phyloP scores from a whole-genome alignment of 176 grass and related monocot species.

The Raddia distichophylla region DNA sequence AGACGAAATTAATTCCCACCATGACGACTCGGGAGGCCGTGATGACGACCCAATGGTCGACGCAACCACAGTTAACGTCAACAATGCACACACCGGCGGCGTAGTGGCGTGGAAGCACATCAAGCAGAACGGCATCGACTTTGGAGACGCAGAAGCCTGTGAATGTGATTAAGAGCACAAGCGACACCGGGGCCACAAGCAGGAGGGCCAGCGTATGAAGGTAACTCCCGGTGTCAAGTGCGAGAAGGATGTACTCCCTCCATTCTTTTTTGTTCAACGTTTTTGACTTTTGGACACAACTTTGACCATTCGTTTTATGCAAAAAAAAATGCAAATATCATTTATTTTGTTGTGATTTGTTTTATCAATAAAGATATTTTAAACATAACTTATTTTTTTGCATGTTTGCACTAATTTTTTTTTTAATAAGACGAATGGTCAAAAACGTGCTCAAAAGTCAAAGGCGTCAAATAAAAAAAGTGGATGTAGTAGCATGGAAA shows the following conservation, averaged over 20 bases:
- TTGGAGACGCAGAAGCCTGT: slow-evolving; percentile 52
- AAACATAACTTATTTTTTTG: no score
- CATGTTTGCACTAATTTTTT: no score
- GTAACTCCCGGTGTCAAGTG: slow-evolving; percentile 69
- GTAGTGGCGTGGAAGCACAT: slow-evolving; percentile 80
- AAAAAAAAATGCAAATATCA: no score
- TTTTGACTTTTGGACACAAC: no score
- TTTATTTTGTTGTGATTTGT: no score
- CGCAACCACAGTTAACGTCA: slow-evolving; percentile 55
- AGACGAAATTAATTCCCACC: slow-evolving; percentile 57
- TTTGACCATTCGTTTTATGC: no score
- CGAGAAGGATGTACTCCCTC: slow-evolving; percentile 63
- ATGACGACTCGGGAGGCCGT: slow-evolving; percentile 79
- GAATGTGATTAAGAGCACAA: slow-evolving; percentile 70
- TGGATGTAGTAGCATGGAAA: no score
- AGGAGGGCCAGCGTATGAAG: slow-evolving; percentile 58
- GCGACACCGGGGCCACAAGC: slow-evolving; percentile 53
- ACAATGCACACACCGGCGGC: slow-evolving; percentile 75
- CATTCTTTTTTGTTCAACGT: no score
- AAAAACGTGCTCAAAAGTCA: no score
- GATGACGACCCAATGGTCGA: slow-evolving; percentile 48
- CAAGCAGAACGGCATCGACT: slow-evolving; percentile 64
- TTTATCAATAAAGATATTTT: no score
- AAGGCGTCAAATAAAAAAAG: no score
- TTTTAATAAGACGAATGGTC: no score